phyloP scores from a whole-genome alignment of 2,329 filamentous ascomycete species.

The Aplosporella prunicola region DNA sequence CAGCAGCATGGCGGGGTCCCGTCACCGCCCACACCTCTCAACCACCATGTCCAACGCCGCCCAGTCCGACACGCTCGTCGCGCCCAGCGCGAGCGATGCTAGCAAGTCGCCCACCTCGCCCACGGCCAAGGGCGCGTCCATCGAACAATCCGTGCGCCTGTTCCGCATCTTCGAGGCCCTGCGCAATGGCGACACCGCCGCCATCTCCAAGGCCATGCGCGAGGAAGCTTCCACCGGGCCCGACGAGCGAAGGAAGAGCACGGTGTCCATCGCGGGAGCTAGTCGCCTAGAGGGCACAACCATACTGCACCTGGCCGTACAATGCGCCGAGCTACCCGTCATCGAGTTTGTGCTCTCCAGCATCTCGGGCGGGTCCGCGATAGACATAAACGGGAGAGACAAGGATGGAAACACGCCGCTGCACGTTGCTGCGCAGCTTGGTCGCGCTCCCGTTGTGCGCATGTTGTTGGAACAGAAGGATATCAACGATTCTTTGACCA shows the following conservation, averaged over 20 bases:
- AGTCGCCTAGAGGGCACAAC: conserved; percentile 65
- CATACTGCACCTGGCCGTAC: conserved; percentile 84
- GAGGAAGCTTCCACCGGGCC: conserved; percentile 42
- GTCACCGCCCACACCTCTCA: conserved; percentile 16
- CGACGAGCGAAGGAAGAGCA: conserved; percentile 44
- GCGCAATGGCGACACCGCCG: conserved; percentile 79
- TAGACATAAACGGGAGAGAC: conserved; percentile 85
- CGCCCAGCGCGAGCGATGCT: conserved; percentile 16
- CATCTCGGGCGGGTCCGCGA: conserved; percentile 39
- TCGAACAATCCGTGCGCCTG: conserved; percentile 89
- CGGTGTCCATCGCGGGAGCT: conserved; percentile 38
- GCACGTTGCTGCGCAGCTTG: conserved; percentile 76
- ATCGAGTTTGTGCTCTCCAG: conserved; percentile 87
- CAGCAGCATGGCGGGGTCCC: conserved; percentile 14
- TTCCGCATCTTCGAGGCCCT: conserved; percentile 92
- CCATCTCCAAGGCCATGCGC: conserved; percentile 77
- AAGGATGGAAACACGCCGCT: conserved; percentile 90
- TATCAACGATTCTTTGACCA: conserved; percentile 82
- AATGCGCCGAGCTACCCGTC: conserved; percentile 86
- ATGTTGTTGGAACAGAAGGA: conserved; percentile 71
- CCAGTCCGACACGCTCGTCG: conserved; percentile 13
- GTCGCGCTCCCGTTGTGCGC: conserved; percentile 69
- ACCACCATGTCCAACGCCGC: conserved; percentile 17
- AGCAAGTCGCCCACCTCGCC: conserved; percentile 20
- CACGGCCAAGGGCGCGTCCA: conserved; percentile 35